Evolutionary conservation across 2,329 filamentous ascomycete species (phyloP).

Genomic region (Penicillium verrucosum): DNA sequence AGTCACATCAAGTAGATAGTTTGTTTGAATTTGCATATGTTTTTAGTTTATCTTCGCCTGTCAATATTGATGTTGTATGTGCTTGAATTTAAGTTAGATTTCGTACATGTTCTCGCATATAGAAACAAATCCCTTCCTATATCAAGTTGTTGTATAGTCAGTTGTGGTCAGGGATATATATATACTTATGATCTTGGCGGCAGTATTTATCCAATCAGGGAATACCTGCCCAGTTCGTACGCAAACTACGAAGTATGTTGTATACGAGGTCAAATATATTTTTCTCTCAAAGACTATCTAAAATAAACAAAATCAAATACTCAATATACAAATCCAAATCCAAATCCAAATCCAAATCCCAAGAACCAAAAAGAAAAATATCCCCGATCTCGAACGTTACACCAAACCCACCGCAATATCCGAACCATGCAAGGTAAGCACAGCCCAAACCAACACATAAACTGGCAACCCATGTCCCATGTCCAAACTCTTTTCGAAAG

Average conservation of each 20-base stretch:
- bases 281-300: background rate
- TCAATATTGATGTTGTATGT: background rate
- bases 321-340: background rate
- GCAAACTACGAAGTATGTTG: background rate
- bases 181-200: background rate
- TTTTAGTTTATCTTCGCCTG: background rate
- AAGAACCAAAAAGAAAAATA: background rate
- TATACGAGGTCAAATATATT: background rate
- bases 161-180: background rate
- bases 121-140: background rate
- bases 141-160: background rate
- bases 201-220: background rate
- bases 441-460: background rate
- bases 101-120: background rate
- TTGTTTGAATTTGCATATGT: no score
- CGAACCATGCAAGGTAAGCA: constrained; percentile 4
- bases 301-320: background rate
- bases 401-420: background rate
- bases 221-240: background rate
- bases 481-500: background rate
- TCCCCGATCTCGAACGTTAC: background rate
- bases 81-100: background rate
- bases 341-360: background rate
- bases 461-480: background rate
- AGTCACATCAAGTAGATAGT: background rate